Evolutionary conservation across 2,329 filamentous ascomycete species (phyloP), one percentile per base, ranked within the genome.

Genomic region (Onygenales sp.): DNA sequence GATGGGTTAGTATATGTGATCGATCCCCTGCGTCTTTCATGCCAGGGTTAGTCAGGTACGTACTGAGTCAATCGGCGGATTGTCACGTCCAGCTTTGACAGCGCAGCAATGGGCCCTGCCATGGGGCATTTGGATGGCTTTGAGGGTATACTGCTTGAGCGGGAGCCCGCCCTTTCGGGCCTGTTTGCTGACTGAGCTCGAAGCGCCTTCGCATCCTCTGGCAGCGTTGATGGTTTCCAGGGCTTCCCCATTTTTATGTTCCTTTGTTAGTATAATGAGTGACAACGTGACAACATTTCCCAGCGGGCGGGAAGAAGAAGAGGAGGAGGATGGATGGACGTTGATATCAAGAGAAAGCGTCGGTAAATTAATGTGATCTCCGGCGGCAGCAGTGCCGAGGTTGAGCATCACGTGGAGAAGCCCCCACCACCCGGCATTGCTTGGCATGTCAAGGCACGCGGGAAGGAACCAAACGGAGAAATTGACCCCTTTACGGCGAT

Each of bases 1-100:
- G 67, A 78, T 77, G 31, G 74, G 57, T 43, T 57, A 53, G 43
- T 46, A 27, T 3, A 27, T 5, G 21, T 27, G 21, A 27, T 5
- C 21, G 21, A 27, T 27, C 21, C 21, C 21, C 21, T 27, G 21
- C 21, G 21, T 27, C 21, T 27, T 27, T 1, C 21, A 27, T 27
- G 21, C 3, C 21, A 27, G 5, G 21, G 21, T 27, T 27, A 5
- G 21, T 27, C 21, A 27, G 21, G 21, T 27, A 39, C 50, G 21
- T 52, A 61, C 59, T 53, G 55, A 49, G 58, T 52, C 31, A 62
- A 27, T 27, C 60, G 50, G 10, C 50, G 13, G 10, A 60, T 54
- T 11, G 51, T 57, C 14, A 54, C 54, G 32, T 61, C 53, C 14
- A 51, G 43, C 43, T 54, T 54, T 7, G 48, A 48, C 14, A 57